phyloP scores from a whole-genome alignment of 305 asterid species.

The Solanum hybrid region DNA sequence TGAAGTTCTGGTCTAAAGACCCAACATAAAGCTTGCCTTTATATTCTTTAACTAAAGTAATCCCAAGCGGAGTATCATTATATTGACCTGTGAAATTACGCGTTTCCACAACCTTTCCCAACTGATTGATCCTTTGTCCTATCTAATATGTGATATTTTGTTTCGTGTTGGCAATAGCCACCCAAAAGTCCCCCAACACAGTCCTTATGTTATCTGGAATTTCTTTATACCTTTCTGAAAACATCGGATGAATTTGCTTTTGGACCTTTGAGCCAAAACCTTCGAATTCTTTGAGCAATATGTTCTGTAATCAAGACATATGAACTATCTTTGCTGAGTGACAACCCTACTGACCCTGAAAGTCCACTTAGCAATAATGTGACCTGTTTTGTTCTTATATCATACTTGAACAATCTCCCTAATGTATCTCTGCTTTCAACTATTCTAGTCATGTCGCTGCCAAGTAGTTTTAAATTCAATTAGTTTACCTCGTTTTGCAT shows the following conservation, averaged over 20 bases:
- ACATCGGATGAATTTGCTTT: neutral
- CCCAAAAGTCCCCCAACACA: neutral
- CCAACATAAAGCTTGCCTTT: neutral
- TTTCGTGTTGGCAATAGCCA: neutral
- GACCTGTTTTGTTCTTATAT: neutral
- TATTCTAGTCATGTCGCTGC: neutral
- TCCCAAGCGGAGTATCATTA: neutral
- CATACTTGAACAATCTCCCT: conserved; percentile 10
- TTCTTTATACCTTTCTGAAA: neutral
- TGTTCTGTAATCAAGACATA: neutral
- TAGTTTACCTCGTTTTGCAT: neutral
- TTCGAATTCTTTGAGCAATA: neutral
- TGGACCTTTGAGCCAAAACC: conserved; percentile 1
- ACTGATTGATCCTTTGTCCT: neutral
- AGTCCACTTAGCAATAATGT: neutral
- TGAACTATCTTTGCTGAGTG: neutral
- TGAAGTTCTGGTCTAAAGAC: neutral
- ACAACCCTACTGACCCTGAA: conserved; percentile 2
- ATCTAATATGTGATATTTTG: neutral
- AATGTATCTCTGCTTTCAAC: neutral
- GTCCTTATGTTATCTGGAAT: conserved; percentile 6
- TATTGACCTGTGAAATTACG: neutral
- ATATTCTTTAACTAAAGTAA: neutral
- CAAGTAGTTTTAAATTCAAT: neutral
- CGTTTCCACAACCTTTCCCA: neutral